Evolutionary conservation across 2,329 filamentous ascomycete genomes (phyloP), one percentile per base, ranked within the genome.

Genomic region (Emericellopsis cladophorae): DNA sequence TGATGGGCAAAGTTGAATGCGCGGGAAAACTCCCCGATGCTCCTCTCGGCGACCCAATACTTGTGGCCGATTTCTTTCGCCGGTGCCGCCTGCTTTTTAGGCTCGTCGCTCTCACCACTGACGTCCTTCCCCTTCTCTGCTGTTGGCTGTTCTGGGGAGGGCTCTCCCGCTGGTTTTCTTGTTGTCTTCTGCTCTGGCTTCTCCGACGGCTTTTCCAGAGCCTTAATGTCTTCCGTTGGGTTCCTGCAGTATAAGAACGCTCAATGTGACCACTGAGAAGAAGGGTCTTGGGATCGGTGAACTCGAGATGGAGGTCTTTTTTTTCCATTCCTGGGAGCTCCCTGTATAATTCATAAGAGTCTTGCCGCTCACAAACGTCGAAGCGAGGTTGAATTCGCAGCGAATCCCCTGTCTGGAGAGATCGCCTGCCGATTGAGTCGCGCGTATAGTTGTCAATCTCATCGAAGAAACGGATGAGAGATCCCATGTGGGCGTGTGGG

Each of bases 31-130:
- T 79, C 70, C 55, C 80, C 81, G 42, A 80, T 62, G 44, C 68
- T 72, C 49, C 79, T 76, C 63, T 84, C 79, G 29, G 68, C 66
- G 45, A 79, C 64, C 84, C 84, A 89, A 70, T 79, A 89, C 60
- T 76, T 79, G 50, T 65, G 58, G 35, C 64, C 59, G 4, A 29
- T 29, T 29, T 29, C 26, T 7, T 12, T 9, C 26, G 26, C 26
- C 12, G 26, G 26, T 7, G 8, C 26, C 26, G 7, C 26, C 12
- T 29, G 26, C 26, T 29, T 29, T 4, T 7, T 7, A 7, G 26
- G 4, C 26, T 29, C 26, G 9, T 4, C 26, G 26, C 26, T 12
- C 44, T 67, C 61, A 36, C 12, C 34, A 14, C 21, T 36, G 3
- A 9, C 32, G 3, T 9, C 34, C 34, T 36, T 21, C 12, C 9